Conservation (phyloP, 306 rosid genomes). For the Hylodesmum podocarpum region DNA sequence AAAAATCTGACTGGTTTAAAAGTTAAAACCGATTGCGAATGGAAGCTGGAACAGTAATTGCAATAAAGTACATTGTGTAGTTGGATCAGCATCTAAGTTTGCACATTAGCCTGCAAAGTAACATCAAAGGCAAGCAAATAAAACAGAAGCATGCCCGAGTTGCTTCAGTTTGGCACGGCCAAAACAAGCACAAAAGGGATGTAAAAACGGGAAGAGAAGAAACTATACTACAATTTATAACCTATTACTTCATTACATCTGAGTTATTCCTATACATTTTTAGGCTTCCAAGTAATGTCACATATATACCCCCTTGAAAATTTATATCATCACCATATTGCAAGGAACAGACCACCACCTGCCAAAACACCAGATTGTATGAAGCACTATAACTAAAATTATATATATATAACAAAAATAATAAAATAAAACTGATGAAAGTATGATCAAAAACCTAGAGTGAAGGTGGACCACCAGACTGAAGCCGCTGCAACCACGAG, state of each 20-base stretch:
- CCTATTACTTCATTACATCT: background rate
- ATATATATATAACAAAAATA: no score
- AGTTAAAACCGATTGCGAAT: background rate
- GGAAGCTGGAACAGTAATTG: background rate
- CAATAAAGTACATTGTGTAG: background rate
- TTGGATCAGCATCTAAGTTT: background rate
- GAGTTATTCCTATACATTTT: background rate
- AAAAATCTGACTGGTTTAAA: background rate
- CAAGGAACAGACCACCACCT: background rate
- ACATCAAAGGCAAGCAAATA: background rate
- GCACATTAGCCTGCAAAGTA: background rate
- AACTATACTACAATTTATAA: background rate
- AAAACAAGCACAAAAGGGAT: background rate
- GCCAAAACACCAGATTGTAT: background rate
- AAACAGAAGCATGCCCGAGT: background rate
- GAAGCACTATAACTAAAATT: slow-evolving; percentile 20
- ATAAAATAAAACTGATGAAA: background rate
- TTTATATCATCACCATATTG: background rate
- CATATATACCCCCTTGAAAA: background rate
- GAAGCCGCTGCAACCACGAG: slow-evolving; percentile 75
- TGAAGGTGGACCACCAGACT: slow-evolving; percentile 42
- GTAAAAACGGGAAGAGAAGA: slow-evolving; percentile 6
- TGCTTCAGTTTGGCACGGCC: background rate
- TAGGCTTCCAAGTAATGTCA: background rate
- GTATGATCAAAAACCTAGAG: slow-evolving; percentile 28